These are phyloP conservation scores for Ehretia macrophylla DNA, from an alignment of 257 asterid species.

Conservation along the genomic window DNA sequence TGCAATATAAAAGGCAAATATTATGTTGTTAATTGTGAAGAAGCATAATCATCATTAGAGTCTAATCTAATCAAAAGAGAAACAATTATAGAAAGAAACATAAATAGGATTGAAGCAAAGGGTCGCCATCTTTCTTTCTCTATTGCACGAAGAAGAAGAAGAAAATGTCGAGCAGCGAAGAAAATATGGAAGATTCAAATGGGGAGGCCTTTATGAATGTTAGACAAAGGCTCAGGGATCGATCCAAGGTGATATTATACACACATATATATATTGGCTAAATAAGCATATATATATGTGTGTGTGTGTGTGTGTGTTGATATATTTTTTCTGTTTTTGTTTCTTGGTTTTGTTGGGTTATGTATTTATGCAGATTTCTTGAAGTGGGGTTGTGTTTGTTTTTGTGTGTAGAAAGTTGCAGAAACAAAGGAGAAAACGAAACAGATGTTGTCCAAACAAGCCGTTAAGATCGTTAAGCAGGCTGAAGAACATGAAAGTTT, in stretches of 20 bases:
- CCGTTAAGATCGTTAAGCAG: constrained; percentile 77
- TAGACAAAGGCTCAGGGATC: constrained; percentile 62
- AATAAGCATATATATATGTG: neutral
- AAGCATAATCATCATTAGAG: neutral
- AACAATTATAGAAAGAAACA: neutral
- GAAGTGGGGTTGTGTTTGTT: neutral
- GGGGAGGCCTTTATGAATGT: constrained; percentile 44
- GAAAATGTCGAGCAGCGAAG: constrained; percentile 55
- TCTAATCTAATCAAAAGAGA: neutral
- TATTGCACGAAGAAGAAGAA: neutral
- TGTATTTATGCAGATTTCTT: neutral
- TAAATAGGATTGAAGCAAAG: neutral
- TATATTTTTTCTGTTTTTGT: too few species aligned
- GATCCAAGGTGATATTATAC: constrained; percentile 50
- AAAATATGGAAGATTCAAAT: constrained; percentile 45
- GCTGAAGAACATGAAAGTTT: constrained; percentile 96
- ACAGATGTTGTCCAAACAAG: constrained; percentile 65
- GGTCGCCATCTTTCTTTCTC: neutral
- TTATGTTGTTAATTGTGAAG: too few species aligned
- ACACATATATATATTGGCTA: neutral
- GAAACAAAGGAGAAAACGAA: constrained; percentile 76
- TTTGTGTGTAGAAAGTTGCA: constrained; percentile 68
- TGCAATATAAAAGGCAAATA: too few species aligned
- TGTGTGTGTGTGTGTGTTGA: too few species aligned
- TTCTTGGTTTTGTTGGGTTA: neutral